Evolutionary conservation across 257 asterid species (phyloP).

Genomic region (Salvia rosmarinus): DNA sequence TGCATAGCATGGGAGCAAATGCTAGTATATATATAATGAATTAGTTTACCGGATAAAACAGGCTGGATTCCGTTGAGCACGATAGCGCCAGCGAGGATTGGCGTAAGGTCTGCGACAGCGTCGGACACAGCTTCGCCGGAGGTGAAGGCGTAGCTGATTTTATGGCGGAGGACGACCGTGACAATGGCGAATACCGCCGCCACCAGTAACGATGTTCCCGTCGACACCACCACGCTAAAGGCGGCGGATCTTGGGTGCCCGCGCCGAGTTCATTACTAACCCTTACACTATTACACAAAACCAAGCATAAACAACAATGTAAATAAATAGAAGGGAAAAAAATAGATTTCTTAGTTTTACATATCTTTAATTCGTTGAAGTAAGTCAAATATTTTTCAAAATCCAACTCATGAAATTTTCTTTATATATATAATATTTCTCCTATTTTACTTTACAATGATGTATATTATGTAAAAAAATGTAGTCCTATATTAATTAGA

Average conservation of each 20-base stretch:
- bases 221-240: conserved; percentile 56
- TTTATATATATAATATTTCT: too few relatives aligned
- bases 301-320: not conserved
- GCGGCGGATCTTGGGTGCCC: conserved; percentile 80
- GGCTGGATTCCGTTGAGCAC: conserved; percentile 77
- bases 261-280: conserved; percentile 84
- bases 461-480: too few relatives aligned
- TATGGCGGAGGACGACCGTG: conserved; percentile 43
- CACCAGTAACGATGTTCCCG: conserved; percentile 42
- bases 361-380: not conserved
- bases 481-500: too few relatives aligned
- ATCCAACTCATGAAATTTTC: too few relatives aligned
- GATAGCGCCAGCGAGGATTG: conserved; percentile 53
- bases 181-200: conserved; percentile 37
- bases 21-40: not conserved
- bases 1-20: too few relatives aligned
- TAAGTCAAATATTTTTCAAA: too few relatives aligned
- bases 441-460: too few relatives aligned
- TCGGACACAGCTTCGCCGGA: conserved; percentile 55
- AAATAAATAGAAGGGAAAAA: too few relatives aligned
- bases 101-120: conserved; percentile 62
- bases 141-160: conserved; percentile 64
- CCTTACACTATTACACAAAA: conserved; percentile 44
- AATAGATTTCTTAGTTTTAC: too few relatives aligned
- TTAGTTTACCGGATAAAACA: conserved; percentile 62